Conservation (phyloP, 2,329 filamentous ascomycete species). For the Lasiodiplodia sp. region DNA sequence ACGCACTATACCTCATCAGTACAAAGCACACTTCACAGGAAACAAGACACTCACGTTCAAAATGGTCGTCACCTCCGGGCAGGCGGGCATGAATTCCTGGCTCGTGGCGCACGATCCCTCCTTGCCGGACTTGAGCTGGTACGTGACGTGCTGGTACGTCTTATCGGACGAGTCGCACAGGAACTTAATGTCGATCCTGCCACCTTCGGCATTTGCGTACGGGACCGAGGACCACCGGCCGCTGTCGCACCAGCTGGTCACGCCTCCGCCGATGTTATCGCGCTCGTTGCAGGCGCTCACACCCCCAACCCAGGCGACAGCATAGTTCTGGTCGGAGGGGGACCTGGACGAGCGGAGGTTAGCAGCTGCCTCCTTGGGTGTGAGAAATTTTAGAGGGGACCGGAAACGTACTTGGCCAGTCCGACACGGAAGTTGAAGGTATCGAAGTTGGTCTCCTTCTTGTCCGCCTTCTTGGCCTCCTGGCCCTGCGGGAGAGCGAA, state of each 20-base stretch:
- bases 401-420: not conserved
- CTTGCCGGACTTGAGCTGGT: constrained; percentile 1
- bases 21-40: too few relatives aligned
- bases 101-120: not conserved
- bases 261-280: not conserved
- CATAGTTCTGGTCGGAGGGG: not conserved
- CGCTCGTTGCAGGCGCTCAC: not conserved
- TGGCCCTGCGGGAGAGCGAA: not conserved
- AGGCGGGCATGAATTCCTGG: too few relatives aligned
- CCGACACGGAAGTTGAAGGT: not conserved
- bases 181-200: not conserved
- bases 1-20: too few relatives aligned
- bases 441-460: not conserved
- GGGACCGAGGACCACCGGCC: not conserved
- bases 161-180: not conserved
- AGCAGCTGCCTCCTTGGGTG: not conserved
- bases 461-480: not conserved
- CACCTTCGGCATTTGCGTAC: not conserved
- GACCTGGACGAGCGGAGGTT: too few relatives aligned
- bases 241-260: not conserved
- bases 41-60: too few relatives aligned
- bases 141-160: not conserved
- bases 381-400: not conserved
- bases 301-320: not conserved
- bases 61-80: too few relatives aligned